A percentile compares a stretch with the other conserved stretches of the same genome.
Evolutionary conservation across 441 rosid genomes (phyloP).

Genomic region (Populus hybrid): DNA sequence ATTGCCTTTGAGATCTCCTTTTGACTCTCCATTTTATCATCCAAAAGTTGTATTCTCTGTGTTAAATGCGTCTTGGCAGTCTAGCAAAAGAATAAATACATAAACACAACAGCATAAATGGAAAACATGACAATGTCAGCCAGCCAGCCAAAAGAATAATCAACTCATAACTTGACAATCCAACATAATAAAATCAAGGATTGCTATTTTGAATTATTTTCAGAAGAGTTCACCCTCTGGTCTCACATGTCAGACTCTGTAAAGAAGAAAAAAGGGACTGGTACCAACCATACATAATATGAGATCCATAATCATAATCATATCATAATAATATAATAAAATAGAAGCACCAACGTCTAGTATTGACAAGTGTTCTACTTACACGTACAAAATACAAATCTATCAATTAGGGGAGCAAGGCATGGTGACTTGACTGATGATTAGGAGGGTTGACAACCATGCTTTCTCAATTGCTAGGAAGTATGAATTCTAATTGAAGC

Average conservation of each 20-base stretch:
- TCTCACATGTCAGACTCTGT: background rate
- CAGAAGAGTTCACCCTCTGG: background rate
- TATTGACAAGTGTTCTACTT: background rate
- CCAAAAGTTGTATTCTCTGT: conserved; percentile 71
- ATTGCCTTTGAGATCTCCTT: conserved; percentile 72
- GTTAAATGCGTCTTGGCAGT: conserved; percentile 82
- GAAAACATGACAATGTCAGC: background rate
- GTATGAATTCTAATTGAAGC: background rate
- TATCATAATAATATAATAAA: background rate
- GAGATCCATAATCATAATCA: background rate
- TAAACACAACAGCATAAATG: conserved; percentile 3
- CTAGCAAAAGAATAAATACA: conserved; percentile 38
- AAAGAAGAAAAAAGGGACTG: background rate
- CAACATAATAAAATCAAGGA: background rate
- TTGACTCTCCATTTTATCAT: conserved; percentile 79
- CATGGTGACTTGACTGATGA: background rate
- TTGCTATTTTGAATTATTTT: background rate
- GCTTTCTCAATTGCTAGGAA: background rate
- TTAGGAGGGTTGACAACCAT: background rate
- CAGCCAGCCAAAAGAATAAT: background rate
- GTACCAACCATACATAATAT: background rate
- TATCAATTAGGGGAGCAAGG: background rate
- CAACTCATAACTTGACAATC: background rate
- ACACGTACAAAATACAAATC: background rate
- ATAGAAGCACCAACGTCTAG: background rate